Base-by-base conservation (phyloP, 371 early-diverging fungal genomes). In the Rhizomucor pusillus region DNA sequence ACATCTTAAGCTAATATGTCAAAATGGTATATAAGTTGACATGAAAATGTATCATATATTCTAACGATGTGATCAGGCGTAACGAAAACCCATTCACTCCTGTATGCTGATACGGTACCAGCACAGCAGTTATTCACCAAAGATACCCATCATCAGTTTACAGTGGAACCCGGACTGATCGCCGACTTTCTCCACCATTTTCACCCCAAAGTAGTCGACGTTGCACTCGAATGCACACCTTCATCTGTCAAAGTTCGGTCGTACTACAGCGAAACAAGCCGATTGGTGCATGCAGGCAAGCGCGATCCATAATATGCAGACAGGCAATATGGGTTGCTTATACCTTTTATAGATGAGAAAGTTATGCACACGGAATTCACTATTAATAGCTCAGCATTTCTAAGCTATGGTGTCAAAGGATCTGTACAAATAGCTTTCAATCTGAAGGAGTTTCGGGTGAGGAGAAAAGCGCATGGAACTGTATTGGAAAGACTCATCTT, bases 381-480 rank as follows among this genome's bases (percentile, higher is more conserved):
- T 12, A 48, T 62, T 29, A 49, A 47, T 23, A 52, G 48, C 11
- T 47, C 51, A 29, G 62, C 56, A 18, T 62, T 62, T 44, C n/a
- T 51, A 18, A n/a, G 36, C 9, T 54, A 53, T 19, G 36, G 18
- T 7, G 45, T 61, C 13, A 46, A 45, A 48, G 43, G 52, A 4
- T 36, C 37, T n/a, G 52, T 55, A 10, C 51, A 49, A 14, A 16
- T 51, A 1, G 56, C 48, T 19, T 61, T 61, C 24, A 56, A 43
- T 43, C 9, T 61, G 49, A 61, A 61, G n/a, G 56, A 61, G 16
- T 56, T 61, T 47, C 55, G 56, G 56, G 62, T 56, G 47, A 43
- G 19, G 7, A 14, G 24, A 35, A 46, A 10, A 10, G 3, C 9
- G 19, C 13, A 36, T 6, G 24, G 5, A 23, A 47, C 7, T 14